Evolutionary conservation across 164 flowering plant species (phyloP), one percentile per base, ranked within the genome.

Genomic region (Aristolochia californica): DNA sequence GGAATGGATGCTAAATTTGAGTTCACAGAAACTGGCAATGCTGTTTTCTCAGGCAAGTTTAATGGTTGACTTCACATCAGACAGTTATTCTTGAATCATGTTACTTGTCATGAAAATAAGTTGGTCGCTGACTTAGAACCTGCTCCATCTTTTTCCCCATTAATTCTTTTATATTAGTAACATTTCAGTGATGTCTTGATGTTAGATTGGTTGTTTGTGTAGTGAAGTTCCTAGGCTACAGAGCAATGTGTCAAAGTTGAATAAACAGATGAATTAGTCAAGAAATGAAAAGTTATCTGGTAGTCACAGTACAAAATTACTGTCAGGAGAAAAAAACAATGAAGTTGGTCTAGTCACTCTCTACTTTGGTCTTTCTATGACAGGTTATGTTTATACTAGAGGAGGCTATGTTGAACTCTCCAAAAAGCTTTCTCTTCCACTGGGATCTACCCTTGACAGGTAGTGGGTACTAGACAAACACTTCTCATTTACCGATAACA

Each of bases 1-100:
- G 98, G 94, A 55, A 87, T 93, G 95, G 91, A 93, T 65, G 97
- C 95, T 48, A 83, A 76, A 47, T 87, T 93, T 70, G 88, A 83
- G 73, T 83, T 78, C 66, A 82, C 84, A 10, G 97, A 88, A 63
- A 58, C 66, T 5, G 91, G 88, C 27, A 68, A 80, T 16, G 98
- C 98, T 28, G 77, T 83, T 59, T 93, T 88, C 73, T 85, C 97
- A 66, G 98, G 98, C 86, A 75, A 23, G 60, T 13, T 23, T 51
- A 13, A 50, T 43, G 34, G 17, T 10, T 38, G 43, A 53, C 21
- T 14, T 53, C 27, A 4, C 43, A 51, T 24, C 5, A 23, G 20
- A 10, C 13, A 48, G 52, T 13, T 13, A 17, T 20, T n/a, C 24
- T 22, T 47, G 0, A 47, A 47, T 47, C 18, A 47, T 17, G 1